Percentiles rank a stretch among this genome's conserved stretches.
phyloP scores from a whole-genome alignment of 164 flowering plant genomes.

The Kalanchoe fedtschenkoi region DNA sequence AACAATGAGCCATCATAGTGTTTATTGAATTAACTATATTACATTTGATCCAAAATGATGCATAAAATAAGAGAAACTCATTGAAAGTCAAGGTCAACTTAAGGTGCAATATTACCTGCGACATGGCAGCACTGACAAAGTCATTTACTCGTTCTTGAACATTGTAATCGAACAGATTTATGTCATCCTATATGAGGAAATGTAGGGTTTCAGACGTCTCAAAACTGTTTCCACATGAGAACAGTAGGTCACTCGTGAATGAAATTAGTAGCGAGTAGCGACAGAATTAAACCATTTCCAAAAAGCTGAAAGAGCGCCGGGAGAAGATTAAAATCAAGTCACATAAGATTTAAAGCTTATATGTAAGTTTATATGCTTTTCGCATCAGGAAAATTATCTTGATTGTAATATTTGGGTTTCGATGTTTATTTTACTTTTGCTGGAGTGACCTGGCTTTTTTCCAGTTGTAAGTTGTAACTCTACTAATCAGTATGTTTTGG shows the following conservation, averaged over 20 bases:
- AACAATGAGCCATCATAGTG: not conserved
- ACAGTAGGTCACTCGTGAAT: not conserved
- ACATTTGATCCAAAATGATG: too few relatives aligned
- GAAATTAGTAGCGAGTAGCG: not conserved
- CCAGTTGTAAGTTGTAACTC: not conserved
- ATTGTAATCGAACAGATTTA: slow-evolving; percentile 39
- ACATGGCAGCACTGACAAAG: slow-evolving; percentile 40
- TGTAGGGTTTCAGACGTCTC: not conserved
- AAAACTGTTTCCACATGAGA: not conserved
- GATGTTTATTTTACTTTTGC: not conserved
- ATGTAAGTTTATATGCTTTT: not conserved
- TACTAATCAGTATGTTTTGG: not conserved
- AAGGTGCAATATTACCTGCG: slow-evolving; percentile 21
- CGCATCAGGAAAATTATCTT: not conserved
- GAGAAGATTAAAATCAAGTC: not conserved
- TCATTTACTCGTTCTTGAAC: slow-evolving; percentile 39
- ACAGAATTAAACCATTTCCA: not conserved
- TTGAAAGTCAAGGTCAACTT: not conserved
- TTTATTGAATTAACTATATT: not conserved
- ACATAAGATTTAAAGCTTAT: not conserved
- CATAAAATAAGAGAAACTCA: not conserved
- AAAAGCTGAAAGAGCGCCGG: not conserved
- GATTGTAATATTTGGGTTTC: not conserved
- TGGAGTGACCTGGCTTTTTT: not conserved
- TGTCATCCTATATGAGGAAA: slow-evolving; percentile 22